Conservation (phyloP, 768 basidiomycete genomes). For the Hygrophorus russula region DNA sequence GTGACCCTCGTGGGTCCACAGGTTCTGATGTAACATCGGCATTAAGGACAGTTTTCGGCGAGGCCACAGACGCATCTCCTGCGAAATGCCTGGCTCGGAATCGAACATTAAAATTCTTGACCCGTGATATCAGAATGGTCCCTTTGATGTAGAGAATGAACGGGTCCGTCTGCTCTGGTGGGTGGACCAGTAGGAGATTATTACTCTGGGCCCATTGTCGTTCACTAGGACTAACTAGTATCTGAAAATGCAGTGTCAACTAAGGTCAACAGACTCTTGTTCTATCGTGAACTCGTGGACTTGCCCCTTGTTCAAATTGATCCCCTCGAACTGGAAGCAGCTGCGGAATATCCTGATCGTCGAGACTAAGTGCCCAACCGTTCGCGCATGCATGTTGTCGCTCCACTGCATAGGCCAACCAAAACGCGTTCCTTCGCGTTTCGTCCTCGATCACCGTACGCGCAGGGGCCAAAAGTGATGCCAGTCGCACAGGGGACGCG, state of each 20-base stretch:
- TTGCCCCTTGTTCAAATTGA: slow-evolving; percentile 51
- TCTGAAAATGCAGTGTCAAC: slow-evolving; percentile 18
- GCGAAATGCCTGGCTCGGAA: slow-evolving; percentile 50
- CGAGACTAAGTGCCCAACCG: slow-evolving; percentile 60
- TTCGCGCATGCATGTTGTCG: slow-evolving; percentile 57
- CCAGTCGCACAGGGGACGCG: slow-evolving; percentile 40
- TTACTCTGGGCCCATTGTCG: slow-evolving; percentile 60
- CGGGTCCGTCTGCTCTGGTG: slow-evolving; percentile 53
- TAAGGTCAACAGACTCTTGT: neutral
- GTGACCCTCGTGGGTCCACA: slow-evolving; percentile 48
- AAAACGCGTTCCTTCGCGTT: slow-evolving; percentile 60
- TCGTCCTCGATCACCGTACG: slow-evolving; percentile 58
- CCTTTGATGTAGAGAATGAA: slow-evolving; percentile 66
- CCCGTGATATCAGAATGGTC: slow-evolving; percentile 48
- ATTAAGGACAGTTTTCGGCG: slow-evolving; percentile 20
- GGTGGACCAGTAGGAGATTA: slow-evolving; percentile 51
- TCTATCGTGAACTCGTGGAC: slow-evolving; percentile 11
- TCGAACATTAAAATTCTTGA: slow-evolving; percentile 57
- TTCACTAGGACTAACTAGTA: slow-evolving; percentile 34
- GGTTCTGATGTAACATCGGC: slow-evolving; percentile 27
- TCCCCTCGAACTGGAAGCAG: slow-evolving; percentile 52
- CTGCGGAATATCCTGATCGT: slow-evolving; percentile 67
- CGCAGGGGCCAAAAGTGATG: slow-evolving; percentile 52
- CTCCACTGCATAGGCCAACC: slow-evolving; percentile 61
- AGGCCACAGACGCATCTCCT: slow-evolving; percentile 41